These are phyloP conservation scores for Rubus idaeus DNA, from an alignment of 306 rosid species.

Conservation along the genomic window DNA sequence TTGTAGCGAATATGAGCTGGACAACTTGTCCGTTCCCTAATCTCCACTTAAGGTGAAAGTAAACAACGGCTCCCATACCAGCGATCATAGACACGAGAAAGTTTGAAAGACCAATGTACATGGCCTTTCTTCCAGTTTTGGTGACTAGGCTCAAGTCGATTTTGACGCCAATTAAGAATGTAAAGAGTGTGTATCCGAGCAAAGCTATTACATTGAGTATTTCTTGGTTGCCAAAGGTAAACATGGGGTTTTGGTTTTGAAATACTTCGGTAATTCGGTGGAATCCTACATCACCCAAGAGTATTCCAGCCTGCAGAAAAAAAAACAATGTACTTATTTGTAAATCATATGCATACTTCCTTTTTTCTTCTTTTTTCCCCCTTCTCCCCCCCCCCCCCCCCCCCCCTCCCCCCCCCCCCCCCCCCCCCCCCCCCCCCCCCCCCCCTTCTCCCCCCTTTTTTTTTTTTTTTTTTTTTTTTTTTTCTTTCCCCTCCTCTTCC, in stretches of 20 bases:
- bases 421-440: too few species aligned
- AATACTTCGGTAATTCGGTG: neutral
- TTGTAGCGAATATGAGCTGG: slow-evolving; percentile 6
- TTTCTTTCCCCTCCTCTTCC: too few species aligned
- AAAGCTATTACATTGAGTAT: slow-evolving; percentile 38
- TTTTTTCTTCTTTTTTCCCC: too few species aligned
- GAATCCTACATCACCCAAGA: slow-evolving; percentile 25
- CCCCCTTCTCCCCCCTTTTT: too few species aligned
- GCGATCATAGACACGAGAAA: slow-evolving; percentile 38
- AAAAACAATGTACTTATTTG: neutral
- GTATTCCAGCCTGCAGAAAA: slow-evolving; percentile 26
- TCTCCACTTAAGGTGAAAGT: neutral
- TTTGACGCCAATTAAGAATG: slow-evolving; percentile 63
- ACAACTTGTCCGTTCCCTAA: neutral
- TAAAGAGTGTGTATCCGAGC: slow-evolving; percentile 55
- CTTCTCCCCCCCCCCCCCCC: too few species aligned
- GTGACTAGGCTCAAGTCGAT: slow-evolving; percentile 49
- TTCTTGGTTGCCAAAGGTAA: slow-evolving; percentile 45
- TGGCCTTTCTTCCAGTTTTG: slow-evolving; percentile 36
- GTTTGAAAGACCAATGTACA: slow-evolving; percentile 33
- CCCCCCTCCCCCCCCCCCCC: too few species aligned
- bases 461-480: too few species aligned
- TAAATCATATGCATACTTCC: neutral
- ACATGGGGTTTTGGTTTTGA: slow-evolving; percentile 11
- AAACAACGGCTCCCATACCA: slow-evolving; percentile 16